phyloP scores from a whole-genome alignment of 2,329 filamentous ascomycete species.

The Epichloe aotearoae region DNA sequence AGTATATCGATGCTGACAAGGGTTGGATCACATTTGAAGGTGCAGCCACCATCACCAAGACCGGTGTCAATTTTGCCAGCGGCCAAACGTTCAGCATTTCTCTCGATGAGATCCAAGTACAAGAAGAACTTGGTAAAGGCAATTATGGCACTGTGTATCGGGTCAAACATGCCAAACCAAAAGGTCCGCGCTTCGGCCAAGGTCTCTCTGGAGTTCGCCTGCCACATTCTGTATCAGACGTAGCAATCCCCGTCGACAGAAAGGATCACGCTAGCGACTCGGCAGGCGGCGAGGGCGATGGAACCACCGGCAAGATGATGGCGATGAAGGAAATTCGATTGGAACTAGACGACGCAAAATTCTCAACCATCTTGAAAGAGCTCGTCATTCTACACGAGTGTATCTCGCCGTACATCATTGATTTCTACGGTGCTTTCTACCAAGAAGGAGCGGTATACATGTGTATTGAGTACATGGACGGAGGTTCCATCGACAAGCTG shows the following conservation, averaged over 20 bases:
- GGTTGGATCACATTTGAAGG: constrained; percentile 88
- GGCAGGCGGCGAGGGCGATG: constrained; percentile 20
- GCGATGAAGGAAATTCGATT: constrained; percentile 98
- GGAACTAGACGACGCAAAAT: constrained; percentile 92
- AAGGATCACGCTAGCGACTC: constrained; percentile 17
- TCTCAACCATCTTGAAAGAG: constrained; percentile 94
- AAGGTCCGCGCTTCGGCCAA: constrained; percentile 43
- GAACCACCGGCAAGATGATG: constrained; percentile 70
- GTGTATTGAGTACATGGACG: constrained; percentile 99
- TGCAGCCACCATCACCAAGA: constrained; percentile 77
- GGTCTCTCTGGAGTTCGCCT: constrained; percentile 37
- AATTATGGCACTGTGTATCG: constrained; percentile 99
- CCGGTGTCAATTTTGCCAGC: constrained; percentile 83
- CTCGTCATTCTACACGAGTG: constrained; percentile 92
- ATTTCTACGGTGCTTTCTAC: constrained; percentile 98
- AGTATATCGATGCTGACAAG: constrained; percentile 83
- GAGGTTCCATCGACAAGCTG: constrained; percentile 91
- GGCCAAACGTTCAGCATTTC: constrained; percentile 89
- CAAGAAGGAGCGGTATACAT: constrained; percentile 98
- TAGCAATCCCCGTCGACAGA: constrained; percentile 16
- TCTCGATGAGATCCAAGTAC: constrained; percentile 82
- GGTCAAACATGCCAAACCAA: constrained; percentile 67
- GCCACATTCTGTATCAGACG: constrained; percentile 23
- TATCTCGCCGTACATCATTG: constrained; percentile 89
- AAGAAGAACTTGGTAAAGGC: constrained; percentile 90